Conservation (phyloP, 2,329 filamentous ascomycete genomes). For the Cercospora beticola region DNA sequence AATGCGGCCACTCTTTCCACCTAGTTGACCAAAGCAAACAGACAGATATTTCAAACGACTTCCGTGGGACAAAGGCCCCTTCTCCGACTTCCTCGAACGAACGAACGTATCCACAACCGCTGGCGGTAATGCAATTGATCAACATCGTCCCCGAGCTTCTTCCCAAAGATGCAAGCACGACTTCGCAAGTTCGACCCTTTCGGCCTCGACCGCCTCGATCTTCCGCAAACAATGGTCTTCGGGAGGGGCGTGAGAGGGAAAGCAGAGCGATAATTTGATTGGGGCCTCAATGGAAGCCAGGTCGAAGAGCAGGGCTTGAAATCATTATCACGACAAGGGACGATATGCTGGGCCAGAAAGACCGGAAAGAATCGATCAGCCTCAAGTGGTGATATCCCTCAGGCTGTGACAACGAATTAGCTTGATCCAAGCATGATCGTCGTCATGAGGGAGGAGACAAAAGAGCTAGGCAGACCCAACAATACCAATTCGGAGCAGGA, state of each 20-base stretch:
- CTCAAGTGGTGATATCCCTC: background rate
- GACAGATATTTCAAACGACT: too few relatives aligned
- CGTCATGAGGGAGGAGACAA: background rate
- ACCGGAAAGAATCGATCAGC: background rate
- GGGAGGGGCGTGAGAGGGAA: background rate
- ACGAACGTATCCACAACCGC: background rate
- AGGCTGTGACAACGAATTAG: background rate
- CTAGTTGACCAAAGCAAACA: too few relatives aligned
- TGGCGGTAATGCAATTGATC: background rate
- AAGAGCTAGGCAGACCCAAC: background rate
- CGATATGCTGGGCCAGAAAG: background rate
- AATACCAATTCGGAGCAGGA: background rate
- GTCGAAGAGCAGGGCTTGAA: background rate
- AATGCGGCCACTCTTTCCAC: too few relatives aligned
- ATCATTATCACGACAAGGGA: background rate
- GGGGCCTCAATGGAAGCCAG: too few relatives aligned
- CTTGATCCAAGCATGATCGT: background rate
- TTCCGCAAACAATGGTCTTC: background rate
- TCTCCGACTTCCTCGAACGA: background rate
- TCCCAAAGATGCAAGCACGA: background rate
- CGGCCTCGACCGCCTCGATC: background rate
- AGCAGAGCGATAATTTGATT: too few relatives aligned
- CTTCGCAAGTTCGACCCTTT: background rate
- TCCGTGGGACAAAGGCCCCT: background rate
- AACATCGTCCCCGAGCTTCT: background rate